A percentile compares a stretch with the other conserved stretches of the same genome.
Conservation (phyloP, 2,329 filamentous ascomycete species). For the Cladophialophora psammophila region DNA sequence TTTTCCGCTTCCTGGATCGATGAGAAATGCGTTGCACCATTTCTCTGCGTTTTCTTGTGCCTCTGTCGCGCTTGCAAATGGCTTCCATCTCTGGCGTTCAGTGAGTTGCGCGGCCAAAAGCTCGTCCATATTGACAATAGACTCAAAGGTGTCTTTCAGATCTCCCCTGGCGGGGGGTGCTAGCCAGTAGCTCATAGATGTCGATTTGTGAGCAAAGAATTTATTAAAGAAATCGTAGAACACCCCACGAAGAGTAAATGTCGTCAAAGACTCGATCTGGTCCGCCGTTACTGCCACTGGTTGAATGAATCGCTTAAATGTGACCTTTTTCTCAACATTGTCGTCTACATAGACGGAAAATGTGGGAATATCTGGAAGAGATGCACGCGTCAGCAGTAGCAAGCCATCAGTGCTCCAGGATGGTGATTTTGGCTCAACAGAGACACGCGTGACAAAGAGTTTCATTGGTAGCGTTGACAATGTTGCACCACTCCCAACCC, state of each 20-base stretch:
- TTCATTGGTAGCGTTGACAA: conserved; percentile 12
- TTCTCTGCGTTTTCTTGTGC: conserved; percentile 49
- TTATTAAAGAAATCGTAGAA: conserved; percentile 93
- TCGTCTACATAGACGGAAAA: conserved; percentile 78
- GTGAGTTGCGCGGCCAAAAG: conserved; percentile 46
- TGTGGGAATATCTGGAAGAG: conserved; percentile 68
- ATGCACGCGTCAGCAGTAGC: conserved; percentile 72
- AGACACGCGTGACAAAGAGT: conserved; percentile 31
- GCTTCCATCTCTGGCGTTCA: conserved; percentile 56
- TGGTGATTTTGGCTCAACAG: conserved; percentile 10
- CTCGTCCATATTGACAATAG: conserved; percentile 34
- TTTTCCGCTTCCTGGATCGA: conserved; percentile 64
- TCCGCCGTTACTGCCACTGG: conserved; percentile 55
- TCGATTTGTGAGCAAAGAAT: conserved; percentile 68
- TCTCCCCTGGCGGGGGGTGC: conserved; percentile 60
- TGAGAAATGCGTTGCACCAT: conserved; percentile 60
- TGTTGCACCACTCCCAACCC: conserved; percentile 55
- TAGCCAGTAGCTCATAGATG: conserved; percentile 82
- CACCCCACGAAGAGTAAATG: conserved; percentile 73
- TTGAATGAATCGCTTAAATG: conserved; percentile 55
- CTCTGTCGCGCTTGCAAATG: background rate
- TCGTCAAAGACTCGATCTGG: conserved; percentile 64
- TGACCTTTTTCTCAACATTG: conserved; percentile 65
- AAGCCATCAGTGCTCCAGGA: conserved; percentile 57
- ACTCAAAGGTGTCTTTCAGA: conserved; percentile 9